Conservation (phyloP, 1,139 yeast species). For the Hansenula sp. region DNA sequence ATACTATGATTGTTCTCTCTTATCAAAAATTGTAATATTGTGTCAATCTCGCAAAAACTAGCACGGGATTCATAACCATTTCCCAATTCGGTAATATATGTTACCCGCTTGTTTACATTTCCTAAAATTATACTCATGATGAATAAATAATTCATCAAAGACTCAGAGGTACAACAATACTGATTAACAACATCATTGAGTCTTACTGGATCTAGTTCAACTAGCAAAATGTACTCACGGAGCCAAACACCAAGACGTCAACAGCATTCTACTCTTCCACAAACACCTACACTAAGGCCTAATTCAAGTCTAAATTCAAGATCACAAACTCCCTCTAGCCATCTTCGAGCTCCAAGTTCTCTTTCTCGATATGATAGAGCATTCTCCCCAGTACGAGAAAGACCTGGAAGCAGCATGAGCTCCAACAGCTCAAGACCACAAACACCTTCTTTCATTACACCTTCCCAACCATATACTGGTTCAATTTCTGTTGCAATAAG, state of each 20-base stretch:
- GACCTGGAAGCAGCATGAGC: constrained; percentile 11
- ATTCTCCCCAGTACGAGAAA: constrained; percentile 16
- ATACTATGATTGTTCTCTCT: too few species aligned
- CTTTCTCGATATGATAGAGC: constrained; percentile 9
- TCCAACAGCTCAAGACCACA: constrained; percentile 14
- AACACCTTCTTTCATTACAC: constrained; percentile 23
- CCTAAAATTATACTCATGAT: too few species aligned
- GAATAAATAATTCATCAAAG: too few species aligned
- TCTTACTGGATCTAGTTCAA: too few species aligned
- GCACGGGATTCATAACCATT: too few species aligned
- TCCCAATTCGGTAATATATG: too few species aligned
- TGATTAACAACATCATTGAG: too few species aligned
- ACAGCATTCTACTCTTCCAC: constrained; percentile 7
- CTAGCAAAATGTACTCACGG: constrained; percentile 11
- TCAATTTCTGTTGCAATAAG: constrained; percentile 33
- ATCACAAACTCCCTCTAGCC: constrained; percentile 15
- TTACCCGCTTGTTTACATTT: constrained; percentile 9
- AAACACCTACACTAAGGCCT: constrained; percentile 18
- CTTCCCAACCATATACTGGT: constrained; percentile 26
- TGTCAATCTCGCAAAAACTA: too few species aligned
- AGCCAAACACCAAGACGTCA: constrained; percentile 17
- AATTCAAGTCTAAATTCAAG: constrained; percentile 16
- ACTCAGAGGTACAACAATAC: too few species aligned
- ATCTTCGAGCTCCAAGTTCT: constrained; percentile 5
- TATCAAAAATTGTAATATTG: too few species aligned